These are phyloP conservation scores for Cicer pinnatifidum DNA, from an alignment of 306 rosid species.

Conservation along the genomic window DNA sequence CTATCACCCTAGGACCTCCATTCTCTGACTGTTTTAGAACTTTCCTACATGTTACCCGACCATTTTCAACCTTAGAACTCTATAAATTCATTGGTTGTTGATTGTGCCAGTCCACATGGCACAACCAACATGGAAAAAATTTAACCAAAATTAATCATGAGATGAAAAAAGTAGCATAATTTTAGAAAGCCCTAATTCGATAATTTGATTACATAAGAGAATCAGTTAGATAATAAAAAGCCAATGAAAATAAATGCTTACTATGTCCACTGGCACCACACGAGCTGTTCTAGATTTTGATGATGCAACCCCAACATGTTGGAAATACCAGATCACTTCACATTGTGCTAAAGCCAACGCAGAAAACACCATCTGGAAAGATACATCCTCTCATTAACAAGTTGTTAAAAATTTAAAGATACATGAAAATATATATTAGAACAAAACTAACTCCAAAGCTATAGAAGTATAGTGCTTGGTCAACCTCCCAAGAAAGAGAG, in stretches of 20 bases:
- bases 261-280: constrained; percentile 78
- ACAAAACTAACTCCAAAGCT: constrained; percentile 9
- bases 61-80: constrained; percentile 21
- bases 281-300: constrained; percentile 83
- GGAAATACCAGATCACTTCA: constrained; percentile 96
- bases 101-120: constrained; percentile 10
- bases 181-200: background rate
- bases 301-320: constrained; percentile 88
- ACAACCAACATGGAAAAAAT: background rate
- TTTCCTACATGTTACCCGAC: background rate
- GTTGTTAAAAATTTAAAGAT: constrained; percentile 24
- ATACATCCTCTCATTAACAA: constrained; percentile 45
- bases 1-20: constrained; percentile 10
- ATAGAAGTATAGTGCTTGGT: background rate
- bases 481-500: constrained; percentile 20
- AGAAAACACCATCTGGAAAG: constrained; percentile 90
- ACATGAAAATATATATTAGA: constrained; percentile 26
- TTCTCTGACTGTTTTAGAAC: constrained; percentile 9
- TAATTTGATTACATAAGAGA: constrained; percentile 35
- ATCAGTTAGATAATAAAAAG: background rate
- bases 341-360: constrained; percentile 98
- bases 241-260: constrained; percentile 54
- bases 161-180: background rate
- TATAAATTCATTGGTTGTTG: constrained; percentile 1
- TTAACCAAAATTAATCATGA: background rate